A percentile compares a stretch with the other conserved stretches of the same genome.
Conservation (phyloP, 2,329 filamentous ascomycete genomes). For the Parastagonospora avenae region DNA sequence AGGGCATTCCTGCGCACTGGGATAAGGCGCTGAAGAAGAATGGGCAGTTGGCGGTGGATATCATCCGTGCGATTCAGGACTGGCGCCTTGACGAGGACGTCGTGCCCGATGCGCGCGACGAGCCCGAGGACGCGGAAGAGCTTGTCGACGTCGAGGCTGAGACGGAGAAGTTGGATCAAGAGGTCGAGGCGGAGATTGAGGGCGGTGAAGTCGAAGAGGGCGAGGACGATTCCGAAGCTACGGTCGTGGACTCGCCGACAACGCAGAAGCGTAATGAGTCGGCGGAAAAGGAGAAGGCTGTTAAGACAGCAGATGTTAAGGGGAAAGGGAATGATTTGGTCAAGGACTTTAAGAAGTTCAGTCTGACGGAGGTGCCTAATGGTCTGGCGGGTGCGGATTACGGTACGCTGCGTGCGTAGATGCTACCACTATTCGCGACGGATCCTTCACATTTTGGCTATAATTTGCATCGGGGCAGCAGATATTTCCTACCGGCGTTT, state of each 20-base stretch:
- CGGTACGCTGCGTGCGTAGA: conserved; percentile 27
- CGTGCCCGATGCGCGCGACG: conserved; percentile 57
- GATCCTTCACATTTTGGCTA: conserved; percentile 8
- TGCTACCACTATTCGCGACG: conserved; percentile 3
- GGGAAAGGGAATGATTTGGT: conserved; percentile 24
- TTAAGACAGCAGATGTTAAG: conserved; percentile 9
- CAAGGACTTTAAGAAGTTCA: conserved; percentile 34
- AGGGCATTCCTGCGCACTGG: conserved; percentile 59
- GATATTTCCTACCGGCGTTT: background rate
- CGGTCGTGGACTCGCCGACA: conserved; percentile 5
- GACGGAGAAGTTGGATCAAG: conserved; percentile 42
- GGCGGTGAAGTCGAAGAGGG: conserved; percentile 28
- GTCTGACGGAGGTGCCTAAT: conserved; percentile 36
- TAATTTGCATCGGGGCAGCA: conserved; percentile 12
- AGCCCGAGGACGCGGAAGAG: conserved; percentile 47
- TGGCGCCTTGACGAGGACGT: conserved; percentile 57
- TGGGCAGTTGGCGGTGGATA: conserved; percentile 60
- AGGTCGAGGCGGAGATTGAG: conserved; percentile 35
- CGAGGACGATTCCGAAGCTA: conserved; percentile 22
- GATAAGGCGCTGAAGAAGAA: conserved; percentile 61
- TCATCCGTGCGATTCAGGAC: conserved; percentile 59
- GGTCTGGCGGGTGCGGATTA: conserved; percentile 35
- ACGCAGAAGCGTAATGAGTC: conserved; percentile 6
- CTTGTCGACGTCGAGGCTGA: conserved; percentile 43
- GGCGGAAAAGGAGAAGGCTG: background rate